Conservation (phyloP, 108 stramenopile genomes). For the Chaetoceros tenuissimus region DNA sequence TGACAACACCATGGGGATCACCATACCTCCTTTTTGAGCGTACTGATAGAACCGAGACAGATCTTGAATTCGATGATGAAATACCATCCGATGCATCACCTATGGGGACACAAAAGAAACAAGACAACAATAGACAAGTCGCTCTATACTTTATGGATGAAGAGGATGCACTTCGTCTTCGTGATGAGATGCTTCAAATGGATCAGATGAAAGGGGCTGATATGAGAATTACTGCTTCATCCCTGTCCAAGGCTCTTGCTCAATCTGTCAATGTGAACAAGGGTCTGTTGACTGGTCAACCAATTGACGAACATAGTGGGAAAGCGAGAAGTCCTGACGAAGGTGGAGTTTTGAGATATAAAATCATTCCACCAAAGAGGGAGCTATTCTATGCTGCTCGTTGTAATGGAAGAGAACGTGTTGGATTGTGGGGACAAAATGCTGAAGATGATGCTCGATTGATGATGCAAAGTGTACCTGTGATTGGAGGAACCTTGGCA, state of each 20-base stretch:
- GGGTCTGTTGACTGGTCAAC: slow-evolving; percentile 64
- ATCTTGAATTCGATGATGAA: slow-evolving; percentile 9
- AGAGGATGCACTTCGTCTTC: slow-evolving; percentile 59
- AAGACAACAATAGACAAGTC: slow-evolving; percentile 49
- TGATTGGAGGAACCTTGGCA: slow-evolving; percentile 37
- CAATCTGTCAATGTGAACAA: slow-evolving; percentile 52
- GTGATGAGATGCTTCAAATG: slow-evolving; percentile 77
- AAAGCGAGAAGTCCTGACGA: slow-evolving; percentile 39
- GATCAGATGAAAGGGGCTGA: slow-evolving; percentile 58
- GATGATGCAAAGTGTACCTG: slow-evolving; percentile 32
- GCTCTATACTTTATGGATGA: slow-evolving; percentile 73
- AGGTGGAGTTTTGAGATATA: slow-evolving; percentile 72
- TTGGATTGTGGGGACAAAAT: slow-evolving; percentile 48
- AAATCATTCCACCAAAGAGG: slow-evolving; percentile 70
- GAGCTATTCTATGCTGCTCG: slow-evolving; percentile 77
- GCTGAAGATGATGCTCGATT: slow-evolving; percentile 40
- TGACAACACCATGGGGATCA: slow-evolving; percentile 74
- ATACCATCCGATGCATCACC: neutral
- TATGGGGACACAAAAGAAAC: slow-evolving; percentile 2
- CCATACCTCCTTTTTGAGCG: slow-evolving; percentile 82
- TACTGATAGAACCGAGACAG: slow-evolving; percentile 33
- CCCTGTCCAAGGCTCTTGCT: slow-evolving; percentile 64
- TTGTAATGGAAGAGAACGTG: slow-evolving; percentile 67
- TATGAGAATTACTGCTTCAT: slow-evolving; percentile 50
- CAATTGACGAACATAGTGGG: slow-evolving; percentile 49